Percentiles rank a stretch among this genome's conserved stretches.
phyloP scores from a whole-genome alignment of 2,329 filamentous ascomycete species.

The Aulographum hederae region DNA sequence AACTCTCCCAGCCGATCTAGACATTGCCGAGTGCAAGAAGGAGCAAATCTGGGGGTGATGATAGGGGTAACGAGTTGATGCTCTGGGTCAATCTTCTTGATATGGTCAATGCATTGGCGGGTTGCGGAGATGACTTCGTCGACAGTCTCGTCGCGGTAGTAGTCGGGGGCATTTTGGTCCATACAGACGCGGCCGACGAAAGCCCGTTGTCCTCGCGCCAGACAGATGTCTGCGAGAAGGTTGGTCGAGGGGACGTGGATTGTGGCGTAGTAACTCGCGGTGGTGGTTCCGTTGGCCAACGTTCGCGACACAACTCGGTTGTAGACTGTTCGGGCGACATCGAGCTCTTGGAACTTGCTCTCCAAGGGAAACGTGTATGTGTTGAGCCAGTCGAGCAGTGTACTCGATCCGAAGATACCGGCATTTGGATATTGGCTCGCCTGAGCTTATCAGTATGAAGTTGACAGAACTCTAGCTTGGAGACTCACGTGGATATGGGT shows the following conservation, averaged over 20 bases:
- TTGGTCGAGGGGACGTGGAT: conserved; percentile 79
- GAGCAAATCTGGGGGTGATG: conserved; percentile 51
- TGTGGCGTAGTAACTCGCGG: conserved; percentile 87
- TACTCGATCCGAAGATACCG: conserved; percentile 85
- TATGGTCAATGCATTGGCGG: conserved; percentile 33
- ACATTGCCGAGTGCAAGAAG: conserved; percentile 32
- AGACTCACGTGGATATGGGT: conserved; percentile 90
- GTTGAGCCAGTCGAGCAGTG: conserved; percentile 81
- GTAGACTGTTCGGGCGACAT: conserved; percentile 55
- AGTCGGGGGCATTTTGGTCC: conserved; percentile 55
- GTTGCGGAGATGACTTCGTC: conserved; percentile 37
- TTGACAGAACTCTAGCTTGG: too few relatives aligned
- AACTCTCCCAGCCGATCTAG: conserved; percentile 47
- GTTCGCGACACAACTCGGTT: conserved; percentile 60
- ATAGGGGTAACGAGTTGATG: conserved; percentile 55
- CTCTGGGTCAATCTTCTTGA: conserved; percentile 44
- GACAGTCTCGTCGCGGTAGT: conserved; percentile 59
- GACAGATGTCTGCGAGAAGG: conserved; percentile 68
- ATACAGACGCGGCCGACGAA: conserved; percentile 93
- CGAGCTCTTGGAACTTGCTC: conserved; percentile 46
- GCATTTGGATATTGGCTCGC: conserved; percentile 90
- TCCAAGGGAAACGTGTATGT: conserved; percentile 94
- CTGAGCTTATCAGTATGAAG: too few relatives aligned
- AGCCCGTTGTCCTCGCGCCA: conserved; percentile 65
- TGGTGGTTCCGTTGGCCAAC: conserved; percentile 79